phyloP scores from a whole-genome alignment of 352 stramenopile species.

The Pythium rhizo-oryzae region DNA sequence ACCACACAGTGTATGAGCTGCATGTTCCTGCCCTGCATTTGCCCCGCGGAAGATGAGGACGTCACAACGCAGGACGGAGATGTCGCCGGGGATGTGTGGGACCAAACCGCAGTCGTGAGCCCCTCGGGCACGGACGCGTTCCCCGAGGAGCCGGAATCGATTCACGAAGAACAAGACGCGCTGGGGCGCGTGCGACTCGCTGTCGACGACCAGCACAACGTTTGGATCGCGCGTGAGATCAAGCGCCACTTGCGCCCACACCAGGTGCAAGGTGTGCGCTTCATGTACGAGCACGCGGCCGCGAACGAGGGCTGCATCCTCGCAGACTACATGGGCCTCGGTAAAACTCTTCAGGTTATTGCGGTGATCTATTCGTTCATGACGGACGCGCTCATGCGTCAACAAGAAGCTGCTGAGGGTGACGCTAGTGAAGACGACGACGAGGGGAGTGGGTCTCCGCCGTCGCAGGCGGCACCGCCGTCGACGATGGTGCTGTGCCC shows the following conservation, averaged over 20 bases:
- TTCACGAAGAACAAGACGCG: conserved; percentile 43
- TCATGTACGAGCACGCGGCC: conserved; percentile 61
- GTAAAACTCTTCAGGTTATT: conserved; percentile 90
- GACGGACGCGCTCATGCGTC: conserved; percentile 44
- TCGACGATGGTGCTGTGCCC: conserved; percentile 94
- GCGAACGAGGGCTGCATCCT: conserved; percentile 79
- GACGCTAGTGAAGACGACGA: not conserved
- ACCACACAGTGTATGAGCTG: conserved; percentile 65
- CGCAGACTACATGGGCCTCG: conserved; percentile 91
- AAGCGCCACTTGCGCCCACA: conserved; percentile 79
- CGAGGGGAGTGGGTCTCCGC: not conserved
- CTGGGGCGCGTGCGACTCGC: conserved; percentile 58
- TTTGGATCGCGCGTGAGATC: conserved; percentile 79
- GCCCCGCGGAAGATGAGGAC: conserved; percentile 57
- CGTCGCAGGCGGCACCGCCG: conserved; percentile 11
- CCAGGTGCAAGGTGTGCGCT: conserved; percentile 72
- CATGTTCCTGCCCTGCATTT: conserved; percentile 85
- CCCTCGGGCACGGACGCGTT: conserved; percentile 28
- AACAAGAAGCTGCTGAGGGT: no score
- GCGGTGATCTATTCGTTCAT: conserved; percentile 84
- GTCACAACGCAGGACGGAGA: not conserved
- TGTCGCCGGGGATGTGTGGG: not conserved
- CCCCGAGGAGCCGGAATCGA: conserved; percentile 29
- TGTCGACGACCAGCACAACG: conserved; percentile 18
- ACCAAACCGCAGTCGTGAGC: conserved; percentile 27